Evolutionary conservation across 371 early-diverging fungal genomes (phyloP).

Genomic region (Mortierella sp.): DNA sequence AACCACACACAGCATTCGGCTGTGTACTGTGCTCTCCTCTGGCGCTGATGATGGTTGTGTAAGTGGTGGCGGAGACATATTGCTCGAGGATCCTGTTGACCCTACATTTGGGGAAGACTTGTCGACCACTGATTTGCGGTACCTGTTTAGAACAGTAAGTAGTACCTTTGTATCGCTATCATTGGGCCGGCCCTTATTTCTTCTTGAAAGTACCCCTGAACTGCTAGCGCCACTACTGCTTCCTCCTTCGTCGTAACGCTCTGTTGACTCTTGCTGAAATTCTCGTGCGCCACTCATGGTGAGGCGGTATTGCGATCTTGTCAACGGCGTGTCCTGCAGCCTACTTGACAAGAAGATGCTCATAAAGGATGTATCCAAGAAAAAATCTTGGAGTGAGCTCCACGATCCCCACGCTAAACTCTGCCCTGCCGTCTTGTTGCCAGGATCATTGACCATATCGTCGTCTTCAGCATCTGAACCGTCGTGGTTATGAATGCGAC

Average conservation of each 20-base stretch:
- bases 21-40: constrained; percentile 27
- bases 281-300: constrained; percentile 24
- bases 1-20: constrained; percentile 53
- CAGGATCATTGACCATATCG: background rate
- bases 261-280: constrained; percentile 12
- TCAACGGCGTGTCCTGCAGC: constrained; percentile 46
- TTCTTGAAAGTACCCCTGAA: constrained; percentile 1
- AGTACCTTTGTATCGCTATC: constrained; percentile 19
- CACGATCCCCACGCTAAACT: constrained; percentile 23
- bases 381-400: constrained; percentile 45
- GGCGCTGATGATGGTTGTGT: background rate
- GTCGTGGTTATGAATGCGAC: constrained; percentile 6
- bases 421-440: background rate
- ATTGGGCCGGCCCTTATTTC: constrained; percentile 1
- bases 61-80: constrained; percentile 39
- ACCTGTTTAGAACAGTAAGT: constrained; percentile 26
- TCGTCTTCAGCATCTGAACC: constrained; percentile 15
- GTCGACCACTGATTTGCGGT: constrained; percentile 25
- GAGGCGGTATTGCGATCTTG: constrained; percentile 41
- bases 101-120: background rate
- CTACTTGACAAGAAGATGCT: constrained; percentile 48
- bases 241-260: background rate
- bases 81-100: background rate
- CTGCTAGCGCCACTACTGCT: constrained; percentile 5
- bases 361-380: constrained; percentile 56